These are phyloP conservation scores for Trichomonas tenax DNA, from an alignment of 208 protist genomes.

Conservation along the genomic window DNA sequence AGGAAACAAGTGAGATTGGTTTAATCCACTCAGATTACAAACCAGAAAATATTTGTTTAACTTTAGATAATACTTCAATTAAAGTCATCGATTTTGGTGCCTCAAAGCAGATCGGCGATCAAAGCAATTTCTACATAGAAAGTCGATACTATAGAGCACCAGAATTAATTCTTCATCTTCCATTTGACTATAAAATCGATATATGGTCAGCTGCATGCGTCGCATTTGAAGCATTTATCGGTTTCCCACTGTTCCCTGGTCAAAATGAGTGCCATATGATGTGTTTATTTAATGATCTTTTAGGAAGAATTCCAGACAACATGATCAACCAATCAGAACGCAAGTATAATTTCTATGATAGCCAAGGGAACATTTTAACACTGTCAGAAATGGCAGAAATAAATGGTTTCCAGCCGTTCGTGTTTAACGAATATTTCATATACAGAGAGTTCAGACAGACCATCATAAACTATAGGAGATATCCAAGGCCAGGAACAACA, in stretches of 20 bases:
- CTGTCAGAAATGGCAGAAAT: neutral
- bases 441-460: neutral
- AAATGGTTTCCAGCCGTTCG: neutral
- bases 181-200: slow-evolving; percentile 8
- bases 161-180: slow-evolving; percentile 54
- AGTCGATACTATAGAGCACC: slow-evolving; percentile 67
- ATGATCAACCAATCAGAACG: neutral
- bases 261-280: neutral
- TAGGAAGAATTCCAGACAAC: neutral
- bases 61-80: slow-evolving; percentile 42
- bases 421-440: neutral
- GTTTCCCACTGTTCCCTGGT: slow-evolving; percentile 30
- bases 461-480: neutral
- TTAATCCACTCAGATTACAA: neutral
- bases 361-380: neutral
- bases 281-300: neutral
- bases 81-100: slow-evolving; percentile 95
- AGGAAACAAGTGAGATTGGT: too few species aligned
- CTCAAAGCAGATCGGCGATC: slow-evolving; percentile 62
- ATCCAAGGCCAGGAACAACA: neutral
- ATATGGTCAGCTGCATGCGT: slow-evolving; percentile 96
- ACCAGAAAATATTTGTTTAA: neutral
- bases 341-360: neutral
- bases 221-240: slow-evolving; percentile 87
- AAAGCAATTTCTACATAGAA: slow-evolving; percentile 77